Conservation (phyloP, 345 rosid species). For the Diplotaxis tenuifolia region DNA sequence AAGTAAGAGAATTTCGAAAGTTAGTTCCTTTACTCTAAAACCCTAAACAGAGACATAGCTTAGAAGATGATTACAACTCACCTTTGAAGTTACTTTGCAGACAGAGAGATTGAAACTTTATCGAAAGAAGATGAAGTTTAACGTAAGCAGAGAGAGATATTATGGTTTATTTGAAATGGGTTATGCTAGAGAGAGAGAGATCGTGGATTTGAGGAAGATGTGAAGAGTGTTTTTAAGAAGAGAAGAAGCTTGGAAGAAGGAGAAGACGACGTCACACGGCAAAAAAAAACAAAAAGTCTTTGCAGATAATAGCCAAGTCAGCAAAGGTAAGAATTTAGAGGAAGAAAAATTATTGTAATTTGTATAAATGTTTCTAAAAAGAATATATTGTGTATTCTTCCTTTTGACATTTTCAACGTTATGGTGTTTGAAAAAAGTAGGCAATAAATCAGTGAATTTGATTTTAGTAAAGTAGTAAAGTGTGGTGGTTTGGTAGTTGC, state of each 20-base stretch:
- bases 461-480: background rate
- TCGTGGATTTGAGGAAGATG: background rate
- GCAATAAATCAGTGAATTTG: background rate
- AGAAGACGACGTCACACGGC: slow-evolving; percentile 38
- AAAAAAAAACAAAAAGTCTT: slow-evolving; percentile 1
- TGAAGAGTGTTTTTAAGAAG: background rate
- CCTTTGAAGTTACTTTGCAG: slow-evolving; percentile 13
- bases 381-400: background rate
- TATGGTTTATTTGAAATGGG: background rate
- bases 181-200: slow-evolving; percentile 7
- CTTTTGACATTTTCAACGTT: slow-evolving; percentile 22
- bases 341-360: background rate
- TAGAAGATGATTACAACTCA: slow-evolving; percentile 18
- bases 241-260: slow-evolving; percentile 14
- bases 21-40: slow-evolving; percentile 2
- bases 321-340: slow-evolving; percentile 6
- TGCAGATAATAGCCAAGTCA: slow-evolving; percentile 23
- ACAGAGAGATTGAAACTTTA: slow-evolving; percentile 11
- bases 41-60: background rate
- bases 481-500: background rate
- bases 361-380: background rate
- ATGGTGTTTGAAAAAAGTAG: background rate
- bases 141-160: background rate
- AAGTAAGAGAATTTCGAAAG: background rate
- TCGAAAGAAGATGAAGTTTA: slow-evolving; percentile 13